Conservation (phyloP, 1,139 yeast genomes). For the Candida smagusa region DNA sequence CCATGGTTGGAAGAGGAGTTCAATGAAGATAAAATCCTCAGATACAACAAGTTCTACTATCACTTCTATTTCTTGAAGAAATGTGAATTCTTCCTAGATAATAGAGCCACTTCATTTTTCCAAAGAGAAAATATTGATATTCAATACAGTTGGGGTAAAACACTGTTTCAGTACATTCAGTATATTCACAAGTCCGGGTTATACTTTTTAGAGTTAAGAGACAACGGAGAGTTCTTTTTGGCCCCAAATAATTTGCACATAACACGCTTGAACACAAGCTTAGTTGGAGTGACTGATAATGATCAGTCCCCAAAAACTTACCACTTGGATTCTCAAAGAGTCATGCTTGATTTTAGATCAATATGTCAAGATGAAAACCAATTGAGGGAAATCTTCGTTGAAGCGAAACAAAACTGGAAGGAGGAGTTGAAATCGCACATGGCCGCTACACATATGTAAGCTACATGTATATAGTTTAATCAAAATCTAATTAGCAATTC, state of each 20-base stretch:
- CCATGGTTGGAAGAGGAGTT: slow-evolving; percentile 68
- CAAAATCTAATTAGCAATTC: slow-evolving; percentile 47
- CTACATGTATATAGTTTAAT: slow-evolving; percentile 1
- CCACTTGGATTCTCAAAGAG: slow-evolving; percentile 61
- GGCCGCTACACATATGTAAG: slow-evolving; percentile 7
- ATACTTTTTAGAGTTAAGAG: slow-evolving; percentile 82
- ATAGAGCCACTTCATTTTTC: slow-evolving; percentile 67
- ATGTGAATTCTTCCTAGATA: slow-evolving; percentile 78
- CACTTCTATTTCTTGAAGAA: slow-evolving; percentile 60
- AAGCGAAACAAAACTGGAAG: slow-evolving; percentile 52
- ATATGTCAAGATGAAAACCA: slow-evolving; percentile 53
- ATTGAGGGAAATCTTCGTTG: slow-evolving; percentile 52
- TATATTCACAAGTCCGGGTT: slow-evolving; percentile 88
- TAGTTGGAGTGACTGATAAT: slow-evolving; percentile 23
- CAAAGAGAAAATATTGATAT: slow-evolving; percentile 53
- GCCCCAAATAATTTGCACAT: slow-evolving; percentile 80
- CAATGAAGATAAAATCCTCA: slow-evolving; percentile 41
- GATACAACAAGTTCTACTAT: slow-evolving; percentile 55
- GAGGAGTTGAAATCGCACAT: slow-evolving; percentile 20
- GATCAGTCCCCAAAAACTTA: slow-evolving; percentile 27
- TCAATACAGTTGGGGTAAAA: slow-evolving; percentile 88
- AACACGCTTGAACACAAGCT: slow-evolving; percentile 51
- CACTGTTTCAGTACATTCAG: slow-evolving; percentile 78
- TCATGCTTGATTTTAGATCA: slow-evolving; percentile 65
- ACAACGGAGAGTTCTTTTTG: slow-evolving; percentile 73